phyloP scores from a whole-genome alignment of 805 yeast species.

The Tetrapisispora namnaoensis region DNA sequence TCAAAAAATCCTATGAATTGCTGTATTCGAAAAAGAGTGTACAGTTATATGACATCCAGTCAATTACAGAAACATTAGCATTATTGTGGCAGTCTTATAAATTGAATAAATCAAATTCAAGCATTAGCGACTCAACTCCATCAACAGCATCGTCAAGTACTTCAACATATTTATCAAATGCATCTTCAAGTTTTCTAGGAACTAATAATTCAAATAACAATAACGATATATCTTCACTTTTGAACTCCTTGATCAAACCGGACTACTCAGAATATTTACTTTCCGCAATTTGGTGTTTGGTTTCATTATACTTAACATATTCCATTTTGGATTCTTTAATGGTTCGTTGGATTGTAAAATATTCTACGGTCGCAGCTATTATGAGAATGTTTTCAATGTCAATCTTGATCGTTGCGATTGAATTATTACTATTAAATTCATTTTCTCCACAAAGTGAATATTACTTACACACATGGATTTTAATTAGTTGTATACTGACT shows the following conservation, averaged over 20 bases:
- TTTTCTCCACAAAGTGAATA: conserved; percentile 65
- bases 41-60: conserved; percentile 18
- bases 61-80: conserved; percentile 15
- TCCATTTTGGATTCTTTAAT: conserved; percentile 80
- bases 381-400: conserved; percentile 79
- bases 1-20: conserved; percentile 22
- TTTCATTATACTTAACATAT: conserved; percentile 74
- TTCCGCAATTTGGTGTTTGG: conserved; percentile 89
- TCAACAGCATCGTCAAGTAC: conserved; percentile 3
- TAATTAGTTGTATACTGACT: conserved; percentile 79
- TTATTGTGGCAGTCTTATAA: conserved; percentile 16
- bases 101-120: conserved; percentile 17
- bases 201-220: background rate
- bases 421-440: conserved; percentile 55
- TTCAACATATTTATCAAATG: conserved; percentile 10
- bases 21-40: conserved; percentile 10
- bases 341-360: conserved; percentile 89
- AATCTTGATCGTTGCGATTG: conserved; percentile 57
- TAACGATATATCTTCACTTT: background rate
- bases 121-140: background rate
- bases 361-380: conserved; percentile 80
- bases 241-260: conserved; percentile 38
- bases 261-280: conserved; percentile 69
- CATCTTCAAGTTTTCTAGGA: background rate
- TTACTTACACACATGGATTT: conserved; percentile 82